phyloP scores from a whole-genome alignment of 129 eudicot genomes.

The carrot (Daucus carota) region DH1_v3.0 NC_030384.2:18650501-18651000 shows the following conservation, averaged over 20 bases:
- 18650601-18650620: conserved; percentile 33
- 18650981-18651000: conserved; percentile 24
- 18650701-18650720: conserved; percentile 25
- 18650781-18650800: conserved; percentile 17
- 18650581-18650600: conserved; percentile 15
- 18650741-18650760: conserved; percentile 86
- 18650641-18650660: conserved; percentile 22
- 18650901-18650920: neutral
- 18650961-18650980: conserved; percentile 23
- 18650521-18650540: conserved; percentile 43
- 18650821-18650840: neutral
- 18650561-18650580: conserved; percentile 16
- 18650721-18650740: conserved; percentile 58
- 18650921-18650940: neutral
- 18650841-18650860: neutral
- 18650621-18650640: conserved; percentile 23
- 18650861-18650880: neutral
- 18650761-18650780: conserved; percentile 57
- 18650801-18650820: conserved; percentile 28
- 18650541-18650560: conserved; percentile 26
- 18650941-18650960: conserved; percentile 30
- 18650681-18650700: conserved; percentile 14
- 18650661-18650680: neutral
- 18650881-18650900: neutral
- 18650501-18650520: conserved; percentile 60